Conservation (phyloP, 768 basidiomycete species). For the Calocybe gangraenosa region DNA sequence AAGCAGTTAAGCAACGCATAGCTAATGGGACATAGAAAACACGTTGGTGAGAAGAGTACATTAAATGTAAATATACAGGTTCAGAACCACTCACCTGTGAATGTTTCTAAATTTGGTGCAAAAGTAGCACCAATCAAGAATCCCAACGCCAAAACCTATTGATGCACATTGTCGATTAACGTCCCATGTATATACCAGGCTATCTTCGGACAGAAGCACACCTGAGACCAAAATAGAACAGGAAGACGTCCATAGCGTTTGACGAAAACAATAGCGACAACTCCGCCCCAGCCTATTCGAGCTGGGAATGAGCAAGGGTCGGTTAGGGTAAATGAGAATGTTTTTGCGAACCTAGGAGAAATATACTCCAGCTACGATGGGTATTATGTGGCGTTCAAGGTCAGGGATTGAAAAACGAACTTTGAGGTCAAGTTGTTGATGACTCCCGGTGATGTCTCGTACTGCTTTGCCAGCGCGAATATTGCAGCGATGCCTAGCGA, state of each 20-base stretch:
- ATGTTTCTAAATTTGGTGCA: constrained; percentile 45
- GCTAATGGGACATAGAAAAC: constrained; percentile 18
- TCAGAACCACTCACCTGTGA: constrained; percentile 24
- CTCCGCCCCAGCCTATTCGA: constrained; percentile 38
- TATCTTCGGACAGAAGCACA: constrained; percentile 13
- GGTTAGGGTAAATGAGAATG: too few relatives aligned
- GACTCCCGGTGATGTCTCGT: constrained; percentile 41
- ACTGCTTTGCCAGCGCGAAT: constrained; percentile 52
- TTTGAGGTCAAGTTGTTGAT: constrained; percentile 58
- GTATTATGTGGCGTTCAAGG: not conserved
- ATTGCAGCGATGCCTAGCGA: constrained; percentile 47
- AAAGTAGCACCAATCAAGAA: constrained; percentile 52
- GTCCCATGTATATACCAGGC: too few relatives aligned
- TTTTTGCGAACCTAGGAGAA: constrained; percentile 35
- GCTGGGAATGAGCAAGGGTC: too few relatives aligned
- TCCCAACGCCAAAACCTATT: constrained; percentile 42
- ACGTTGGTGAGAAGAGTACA: too few relatives aligned
- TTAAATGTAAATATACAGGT: not conserved
- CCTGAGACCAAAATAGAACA: constrained; percentile 56
- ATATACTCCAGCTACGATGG: constrained; percentile 48
- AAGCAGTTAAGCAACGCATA: constrained; percentile 30
- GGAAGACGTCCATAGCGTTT: constrained; percentile 56
- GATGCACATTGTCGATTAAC: not conserved
- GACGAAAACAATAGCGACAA: constrained; percentile 46
- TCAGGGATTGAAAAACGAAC: constrained; percentile 14